Base-by-base conservation (phyloP, 345 rosid species). In the Mangifera indica region DNA sequence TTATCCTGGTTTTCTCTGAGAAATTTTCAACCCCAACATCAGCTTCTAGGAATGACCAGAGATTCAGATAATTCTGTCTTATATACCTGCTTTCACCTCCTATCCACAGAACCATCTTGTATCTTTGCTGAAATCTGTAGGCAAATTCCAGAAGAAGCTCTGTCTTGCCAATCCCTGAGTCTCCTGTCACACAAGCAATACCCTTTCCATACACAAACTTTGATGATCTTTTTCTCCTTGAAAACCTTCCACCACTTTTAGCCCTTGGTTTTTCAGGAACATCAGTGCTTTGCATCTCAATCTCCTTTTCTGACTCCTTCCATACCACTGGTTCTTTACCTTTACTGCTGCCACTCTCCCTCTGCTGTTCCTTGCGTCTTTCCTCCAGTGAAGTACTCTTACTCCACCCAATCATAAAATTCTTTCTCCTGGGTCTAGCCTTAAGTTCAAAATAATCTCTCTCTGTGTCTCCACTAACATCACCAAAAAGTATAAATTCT, bases 141-240 rank as follows among this genome's bases (percentile, higher is more conserved):
- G 92, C 97, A 73, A 86, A 92, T 72, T 95, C 99, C 46, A 95
- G 89, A 82, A 92, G 97, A 81, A 95, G 93, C 81, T 95, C 98
- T 0, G 99, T 95, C 66, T 95, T 95, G 29, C 99, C 99, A 2
- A 95, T 92, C 65, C 99, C 99, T 0, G 92, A 87, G 29, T 92
- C 97, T 34, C 99, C 99, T 0, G 97, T 83, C 17, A 95, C 85
- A 29, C 98, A 91, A 44, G 98, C 97, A 55, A 95, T 78, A 2
- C 99, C 99, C 80, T 91, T 95, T 34, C 99, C 97, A 5, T 92
- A 91, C 40, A 82, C 72, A 65, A 86, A 61, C 73, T 89, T 92
- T 7, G 74, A 75, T 4, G 98, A 84, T 68, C 88, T 83, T 85
- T 83, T 91, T 69, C 93, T 92, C 79, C 85, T 87, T 10, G 82